Percentiles rank a stretch among this genome's conserved stretches.
phyloP scores from a whole-genome alignment of 495 filamentous ascomycete genomes.

The Evansstolkia leycettana region DNA sequence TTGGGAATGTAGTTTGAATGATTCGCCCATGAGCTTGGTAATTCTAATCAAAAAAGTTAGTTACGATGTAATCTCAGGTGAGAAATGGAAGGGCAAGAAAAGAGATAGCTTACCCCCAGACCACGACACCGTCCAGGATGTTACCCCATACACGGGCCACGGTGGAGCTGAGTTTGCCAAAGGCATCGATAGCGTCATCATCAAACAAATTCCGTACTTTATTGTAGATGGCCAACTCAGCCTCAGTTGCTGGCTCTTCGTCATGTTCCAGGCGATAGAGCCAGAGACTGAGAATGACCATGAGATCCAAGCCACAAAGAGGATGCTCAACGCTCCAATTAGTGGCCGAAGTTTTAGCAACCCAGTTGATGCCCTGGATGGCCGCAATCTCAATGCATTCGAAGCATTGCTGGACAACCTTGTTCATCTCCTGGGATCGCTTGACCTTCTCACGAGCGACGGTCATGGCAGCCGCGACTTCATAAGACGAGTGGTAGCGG shows the following conservation, averaged over 20 bases:
- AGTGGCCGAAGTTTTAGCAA: conserved; percentile 87
- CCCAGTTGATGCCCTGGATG: conserved; percentile 91
- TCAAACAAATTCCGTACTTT: conserved; percentile 89
- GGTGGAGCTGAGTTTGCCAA: conserved; percentile 79
- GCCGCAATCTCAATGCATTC: conserved; percentile 97
- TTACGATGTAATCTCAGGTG: conserved; percentile 2
- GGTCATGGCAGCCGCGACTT: conserved; percentile 94
- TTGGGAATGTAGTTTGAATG: conserved; percentile 93
- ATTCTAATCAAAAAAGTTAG: conserved; percentile 59
- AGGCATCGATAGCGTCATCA: conserved; percentile 69
- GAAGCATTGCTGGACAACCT: conserved; percentile 94
- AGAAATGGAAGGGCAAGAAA: conserved; percentile 1
- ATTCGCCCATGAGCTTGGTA: conserved; percentile 94
- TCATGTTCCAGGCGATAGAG: conserved; percentile 98
- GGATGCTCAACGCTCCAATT: conserved; percentile 99
- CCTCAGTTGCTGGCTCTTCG: conserved; percentile 83
- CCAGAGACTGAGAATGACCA: conserved; percentile 98
- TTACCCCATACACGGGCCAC: conserved; percentile 94
- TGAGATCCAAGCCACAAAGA: conserved; percentile 89
- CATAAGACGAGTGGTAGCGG: conserved; percentile 92
- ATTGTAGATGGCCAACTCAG: conserved; percentile 89
- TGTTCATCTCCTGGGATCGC: conserved; percentile 94
- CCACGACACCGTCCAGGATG: conserved; percentile 96
- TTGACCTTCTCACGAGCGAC: conserved; percentile 84
- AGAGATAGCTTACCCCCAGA: conserved; percentile 70